A percentile compares a stretch with the other conserved stretches of the same genome.
Conservation (phyloP, 805 yeast genomes). For the Saturnispora bothae region DNA sequence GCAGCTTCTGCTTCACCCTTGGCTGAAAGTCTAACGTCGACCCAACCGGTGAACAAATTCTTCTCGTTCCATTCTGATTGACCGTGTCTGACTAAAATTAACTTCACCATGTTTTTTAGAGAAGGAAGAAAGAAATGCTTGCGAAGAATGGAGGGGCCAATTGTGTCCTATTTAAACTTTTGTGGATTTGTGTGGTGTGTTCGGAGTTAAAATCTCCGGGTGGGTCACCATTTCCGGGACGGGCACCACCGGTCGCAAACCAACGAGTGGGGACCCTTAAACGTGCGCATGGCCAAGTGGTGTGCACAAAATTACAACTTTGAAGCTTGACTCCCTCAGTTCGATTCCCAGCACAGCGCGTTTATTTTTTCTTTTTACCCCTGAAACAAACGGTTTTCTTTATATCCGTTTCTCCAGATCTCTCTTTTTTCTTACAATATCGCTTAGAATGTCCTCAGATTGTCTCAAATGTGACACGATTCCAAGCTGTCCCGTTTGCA, state of each 20-base stretch:
- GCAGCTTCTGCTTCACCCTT: constrained; percentile 84
- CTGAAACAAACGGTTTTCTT: too few relatives aligned
- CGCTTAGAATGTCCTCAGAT: too few relatives aligned
- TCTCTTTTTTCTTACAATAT: too few relatives aligned
- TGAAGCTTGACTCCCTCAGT: too few relatives aligned
- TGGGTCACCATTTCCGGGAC: background rate
- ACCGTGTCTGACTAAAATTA: constrained; percentile 95
- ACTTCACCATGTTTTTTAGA: constrained; percentile 33
- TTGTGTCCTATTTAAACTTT: background rate
- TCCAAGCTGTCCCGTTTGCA: constrained; percentile 47
- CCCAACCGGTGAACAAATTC: constrained; percentile 99
- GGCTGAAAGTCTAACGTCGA: constrained; percentile 78
- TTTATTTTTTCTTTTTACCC: too few relatives aligned
- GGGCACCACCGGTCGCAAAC: too few relatives aligned
- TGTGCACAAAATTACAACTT: too few relatives aligned
- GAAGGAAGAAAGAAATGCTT: background rate
- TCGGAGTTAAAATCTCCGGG: constrained; percentile 2
- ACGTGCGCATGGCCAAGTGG: too few relatives aligned
- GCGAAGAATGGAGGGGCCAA: background rate
- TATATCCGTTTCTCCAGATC: too few relatives aligned
- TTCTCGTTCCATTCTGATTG: constrained; percentile 98
- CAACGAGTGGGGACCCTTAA: too few relatives aligned
- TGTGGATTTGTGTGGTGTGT: background rate
- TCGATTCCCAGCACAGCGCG: too few relatives aligned
- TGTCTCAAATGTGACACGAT: constrained; percentile 25